phyloP scores from a whole-genome alignment of 768 basidiomycete species.

The Mycena polygramma region DNA sequence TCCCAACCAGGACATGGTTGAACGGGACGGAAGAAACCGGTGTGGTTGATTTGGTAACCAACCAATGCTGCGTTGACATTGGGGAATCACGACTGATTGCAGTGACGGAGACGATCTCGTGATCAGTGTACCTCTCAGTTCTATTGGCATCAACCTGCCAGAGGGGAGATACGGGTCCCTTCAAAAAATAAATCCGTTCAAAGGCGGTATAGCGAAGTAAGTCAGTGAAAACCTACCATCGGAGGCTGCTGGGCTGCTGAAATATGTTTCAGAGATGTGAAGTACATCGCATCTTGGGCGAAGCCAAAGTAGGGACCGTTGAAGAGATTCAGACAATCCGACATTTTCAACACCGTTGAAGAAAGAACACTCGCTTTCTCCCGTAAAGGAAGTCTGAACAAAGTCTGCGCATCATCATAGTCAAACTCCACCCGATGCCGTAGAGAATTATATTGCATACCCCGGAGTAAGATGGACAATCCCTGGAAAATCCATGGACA shows the following conservation, averaged over 20 bases:
- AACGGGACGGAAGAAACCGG: slow-evolving; percentile 27
- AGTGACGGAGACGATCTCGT: slow-evolving; percentile 11
- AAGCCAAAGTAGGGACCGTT: slow-evolving; percentile 31
- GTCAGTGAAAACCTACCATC: slow-evolving; percentile 13
- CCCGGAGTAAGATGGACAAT: slow-evolving; percentile 16
- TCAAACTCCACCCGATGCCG: not conserved
- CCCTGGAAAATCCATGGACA: slow-evolving; percentile 35
- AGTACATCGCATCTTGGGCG: slow-evolving; percentile 32
- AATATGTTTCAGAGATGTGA: slow-evolving; percentile 31
- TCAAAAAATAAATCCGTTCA: not conserved
- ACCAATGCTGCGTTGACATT: slow-evolving; percentile 25
- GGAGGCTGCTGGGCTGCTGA: slow-evolving; percentile 18
- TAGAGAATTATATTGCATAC: slow-evolving; percentile 6
- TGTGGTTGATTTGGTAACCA: slow-evolving; percentile 25
- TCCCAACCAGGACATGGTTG: slow-evolving; percentile 14
- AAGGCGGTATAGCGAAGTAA: not conserved
- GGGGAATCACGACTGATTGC: not conserved
- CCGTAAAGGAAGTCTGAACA: slow-evolving; percentile 39
- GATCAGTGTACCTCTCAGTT: slow-evolving; percentile 3
- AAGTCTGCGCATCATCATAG: slow-evolving; percentile 28
- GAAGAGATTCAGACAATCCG: slow-evolving; percentile 33
- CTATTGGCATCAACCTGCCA: slow-evolving; percentile 21
- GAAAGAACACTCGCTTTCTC: slow-evolving; percentile 25
- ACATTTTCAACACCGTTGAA: slow-evolving; percentile 10
- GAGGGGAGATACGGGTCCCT: slow-evolving; percentile 13